phyloP scores from a whole-genome alignment of 2,329 filamentous ascomycete species.

The Aspergillus terreus region DNA sequence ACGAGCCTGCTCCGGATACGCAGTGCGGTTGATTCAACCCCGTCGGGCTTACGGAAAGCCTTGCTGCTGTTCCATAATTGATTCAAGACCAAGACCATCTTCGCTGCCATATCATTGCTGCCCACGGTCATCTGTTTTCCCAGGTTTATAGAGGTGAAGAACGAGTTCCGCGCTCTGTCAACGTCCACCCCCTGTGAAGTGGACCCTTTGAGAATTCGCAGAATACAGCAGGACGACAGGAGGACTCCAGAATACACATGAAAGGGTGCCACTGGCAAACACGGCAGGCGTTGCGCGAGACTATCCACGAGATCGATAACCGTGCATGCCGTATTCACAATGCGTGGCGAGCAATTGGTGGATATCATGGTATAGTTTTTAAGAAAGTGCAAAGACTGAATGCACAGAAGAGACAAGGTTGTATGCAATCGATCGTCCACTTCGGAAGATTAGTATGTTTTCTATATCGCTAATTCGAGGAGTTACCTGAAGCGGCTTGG shows the following conservation, averaged over 20 bases:
- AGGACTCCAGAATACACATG: slow-evolving; percentile 29
- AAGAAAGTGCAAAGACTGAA: slow-evolving; percentile 36
- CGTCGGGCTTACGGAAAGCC: slow-evolving; percentile 38
- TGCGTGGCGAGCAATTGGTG: slow-evolving; percentile 22
- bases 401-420: slow-evolving; percentile 27
- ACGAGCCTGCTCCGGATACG: slow-evolving; percentile 38
- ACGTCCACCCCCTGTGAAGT: slow-evolving; percentile 29
- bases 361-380: slow-evolving; percentile 27
- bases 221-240: slow-evolving; percentile 28
- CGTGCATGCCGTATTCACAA: slow-evolving; percentile 27
- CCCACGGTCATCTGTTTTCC: slow-evolving; percentile 36
- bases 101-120: slow-evolving; percentile 32
- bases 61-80: slow-evolving; percentile 41
- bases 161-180: slow-evolving; percentile 28
- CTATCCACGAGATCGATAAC: slow-evolving; percentile 28
- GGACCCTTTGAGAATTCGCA: slow-evolving; percentile 38
- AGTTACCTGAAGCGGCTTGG: slow-evolving; percentile 29
- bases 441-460: slow-evolving; percentile 9
- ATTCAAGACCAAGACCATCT: slow-evolving; percentile 31
- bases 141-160: slow-evolving; percentile 38
- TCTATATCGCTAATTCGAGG: neutral
- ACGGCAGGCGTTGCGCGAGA: slow-evolving; percentile 17
- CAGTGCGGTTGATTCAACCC: slow-evolving; percentile 30
- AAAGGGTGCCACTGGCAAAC: slow-evolving; percentile 22
- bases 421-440: slow-evolving; percentile 30